phyloP scores from a whole-genome alignment of 169 alveolate species.

The Toxoplasma gondii region DNA sequence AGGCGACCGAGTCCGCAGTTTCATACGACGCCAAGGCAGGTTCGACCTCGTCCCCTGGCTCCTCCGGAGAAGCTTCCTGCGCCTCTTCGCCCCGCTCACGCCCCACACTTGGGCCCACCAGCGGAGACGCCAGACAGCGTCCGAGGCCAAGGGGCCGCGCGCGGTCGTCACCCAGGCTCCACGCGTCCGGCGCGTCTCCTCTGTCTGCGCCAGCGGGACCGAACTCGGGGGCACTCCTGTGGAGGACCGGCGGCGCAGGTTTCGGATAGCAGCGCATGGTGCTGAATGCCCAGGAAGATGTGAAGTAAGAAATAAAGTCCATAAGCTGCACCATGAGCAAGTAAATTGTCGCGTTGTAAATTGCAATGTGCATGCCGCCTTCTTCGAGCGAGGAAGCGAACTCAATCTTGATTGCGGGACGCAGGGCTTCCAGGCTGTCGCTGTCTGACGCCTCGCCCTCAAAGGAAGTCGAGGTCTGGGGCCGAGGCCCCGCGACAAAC shows the following conservation, averaged over 20 bases:
- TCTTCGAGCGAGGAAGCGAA: slow-evolving; percentile 58
- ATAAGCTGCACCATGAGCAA: slow-evolving; percentile 69
- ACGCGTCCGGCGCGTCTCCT: neutral
- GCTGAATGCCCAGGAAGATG: slow-evolving; percentile 63
- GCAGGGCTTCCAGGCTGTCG: neutral
- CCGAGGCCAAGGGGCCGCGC: neutral
- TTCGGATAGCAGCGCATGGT: slow-evolving; percentile 66
- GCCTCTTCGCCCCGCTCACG: neutral
- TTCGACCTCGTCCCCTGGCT: neutral
- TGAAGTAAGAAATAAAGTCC: slow-evolving; percentile 69
- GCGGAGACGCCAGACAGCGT: neutral
- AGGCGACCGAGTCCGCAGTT: neutral
- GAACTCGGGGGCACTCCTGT: neutral
- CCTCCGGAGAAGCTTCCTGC: neutral
- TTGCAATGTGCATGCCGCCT: slow-evolving; percentile 65
- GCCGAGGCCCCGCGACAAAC: neutral
- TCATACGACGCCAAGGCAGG: neutral
- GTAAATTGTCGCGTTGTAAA: slow-evolving; percentile 73
- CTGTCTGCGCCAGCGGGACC: neutral
- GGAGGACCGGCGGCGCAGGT: slow-evolving; percentile 59
- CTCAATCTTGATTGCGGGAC: slow-evolving; percentile 49
- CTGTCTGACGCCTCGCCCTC: neutral
- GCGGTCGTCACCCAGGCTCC: neutral
- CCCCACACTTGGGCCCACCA: neutral
- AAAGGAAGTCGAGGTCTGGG: neutral